Base-by-base conservation (phyloP, 78 protist species). In the Dictyostelium purpureum region DNA sequence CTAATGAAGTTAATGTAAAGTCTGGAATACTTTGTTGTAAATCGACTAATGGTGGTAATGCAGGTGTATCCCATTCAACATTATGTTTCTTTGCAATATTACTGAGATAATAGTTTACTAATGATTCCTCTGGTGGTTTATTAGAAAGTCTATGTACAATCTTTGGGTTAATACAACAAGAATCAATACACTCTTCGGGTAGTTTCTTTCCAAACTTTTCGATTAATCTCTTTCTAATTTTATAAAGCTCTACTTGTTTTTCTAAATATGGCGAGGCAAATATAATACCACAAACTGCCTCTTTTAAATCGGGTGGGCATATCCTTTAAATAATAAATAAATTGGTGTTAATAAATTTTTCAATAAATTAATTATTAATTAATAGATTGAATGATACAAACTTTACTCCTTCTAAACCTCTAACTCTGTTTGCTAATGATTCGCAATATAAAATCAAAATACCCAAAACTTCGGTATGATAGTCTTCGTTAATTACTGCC, bases 211-310 rank as follows among this genome's bases (percentile, higher is more conserved):
- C 89, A 77, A 90, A 90, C 51, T 82, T 74, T 33, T 80, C 95
- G 49, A 90, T 80, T 21, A 90, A 73, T 82, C 85, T 74, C 81
- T 77, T 77, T 65, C 95, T 80, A 54, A 74, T 75, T 57, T 90
- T 79, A 37, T 75, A 74, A 7, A 90, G 47, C 33, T 90, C 95
- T 9, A 80, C 87, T 28, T 90, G 95, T 73, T 90, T 82, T 12
- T 90, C 95, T 40, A 90, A 37, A 77, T 90, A 90, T 73, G 95
- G 95, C 21, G 95, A 69, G 28, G 95, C 89, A 67, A 73, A 90
- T 28, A 90, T 75, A 38, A 90, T 90, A 63, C 87, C 52, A 63
- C 95, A 90, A 26, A 75, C 69, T 31, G 95, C 90, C 31, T 90
- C 95, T 74, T 80, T 79, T 56, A 90, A 49, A 63, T 90, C 95